These are phyloP conservation scores for Beauveria varroae DNA, from an alignment of 2,329 filamentous ascomycete species.

Conservation along the genomic window DNA sequence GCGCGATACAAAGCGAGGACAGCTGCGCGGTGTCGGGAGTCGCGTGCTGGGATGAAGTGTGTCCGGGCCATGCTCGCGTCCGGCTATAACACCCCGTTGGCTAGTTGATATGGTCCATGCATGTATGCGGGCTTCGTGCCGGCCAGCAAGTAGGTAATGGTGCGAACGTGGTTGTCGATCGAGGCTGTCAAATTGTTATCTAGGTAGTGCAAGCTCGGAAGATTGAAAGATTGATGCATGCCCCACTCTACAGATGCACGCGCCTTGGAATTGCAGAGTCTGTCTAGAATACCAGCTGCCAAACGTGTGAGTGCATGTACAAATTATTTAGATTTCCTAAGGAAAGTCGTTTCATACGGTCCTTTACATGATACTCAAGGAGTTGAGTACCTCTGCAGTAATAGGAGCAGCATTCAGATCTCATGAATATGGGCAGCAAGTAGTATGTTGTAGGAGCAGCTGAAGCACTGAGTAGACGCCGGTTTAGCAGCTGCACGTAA, in stretches of 20 bases:
- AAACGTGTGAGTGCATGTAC: too few species aligned
- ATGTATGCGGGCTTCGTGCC: background rate
- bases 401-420: too few species aligned
- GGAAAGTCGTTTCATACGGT: too few species aligned
- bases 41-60: conserved; percentile 39
- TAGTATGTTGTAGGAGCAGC: too few species aligned
- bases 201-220: background rate
- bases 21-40: conserved; percentile 46
- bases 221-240: background rate
- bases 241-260: background rate
- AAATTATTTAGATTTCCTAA: too few species aligned
- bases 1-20: conserved; percentile 66
- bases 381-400: too few species aligned
- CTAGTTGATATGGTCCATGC: background rate
- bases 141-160: background rate
- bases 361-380: too few species aligned
- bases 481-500: too few species aligned
- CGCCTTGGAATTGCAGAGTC: too few species aligned
- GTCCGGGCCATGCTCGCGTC: conserved; percentile 20
- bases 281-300: too few species aligned
- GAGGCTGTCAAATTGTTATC: background rate
- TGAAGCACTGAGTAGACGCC: too few species aligned
- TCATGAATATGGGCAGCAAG: too few species aligned
- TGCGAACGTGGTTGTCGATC: background rate
- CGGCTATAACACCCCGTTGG: background rate